Evolutionary conservation across 148 eudicot genomes (phyloP).

Genomic region (Gaultheria prostrata): DNA sequence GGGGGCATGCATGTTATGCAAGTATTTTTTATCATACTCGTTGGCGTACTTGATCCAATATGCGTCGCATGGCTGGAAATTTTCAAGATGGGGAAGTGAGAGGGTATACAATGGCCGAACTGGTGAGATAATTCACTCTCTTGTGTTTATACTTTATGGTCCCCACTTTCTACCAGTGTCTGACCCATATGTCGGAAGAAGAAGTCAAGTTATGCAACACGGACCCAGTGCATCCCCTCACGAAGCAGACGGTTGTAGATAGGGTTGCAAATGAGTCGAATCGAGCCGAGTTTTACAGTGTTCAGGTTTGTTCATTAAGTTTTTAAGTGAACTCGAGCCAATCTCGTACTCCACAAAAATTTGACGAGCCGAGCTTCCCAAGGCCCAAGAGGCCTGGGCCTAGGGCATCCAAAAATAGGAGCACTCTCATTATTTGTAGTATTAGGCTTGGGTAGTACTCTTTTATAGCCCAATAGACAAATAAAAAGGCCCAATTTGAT

Average conservation of each 20-base stretch:
- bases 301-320: no score
- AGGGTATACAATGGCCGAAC: conserved; percentile 84
- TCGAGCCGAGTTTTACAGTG: no score
- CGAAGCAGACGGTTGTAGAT: conserved; percentile 92
- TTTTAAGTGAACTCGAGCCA: no score
- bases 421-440: no score
- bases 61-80: conserved; percentile 70
- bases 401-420: no score
- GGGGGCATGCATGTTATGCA: neutral
- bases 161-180: conserved; percentile 83
- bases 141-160: conserved; percentile 93
- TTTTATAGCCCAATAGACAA: no score
- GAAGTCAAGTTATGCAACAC: conserved; percentile 94
- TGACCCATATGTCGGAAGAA: conserved; percentile 92
- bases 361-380: no score
- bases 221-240: conserved; percentile 89
- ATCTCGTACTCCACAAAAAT: no score
- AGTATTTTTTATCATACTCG: neutral
- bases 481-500: no score
- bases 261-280: no score
- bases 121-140: conserved; percentile 61
- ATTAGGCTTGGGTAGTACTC: no score
- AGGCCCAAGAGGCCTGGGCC: no score
- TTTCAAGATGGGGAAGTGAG: conserved; percentile 86
- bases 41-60: conserved; percentile 1